Percentiles rank a stretch among this genome's conserved stretches.
These are phyloP conservation scores for Crassisporium funariophilum DNA, from an alignment of 768 basidiomycete genomes.

Conservation along the genomic window DNA sequence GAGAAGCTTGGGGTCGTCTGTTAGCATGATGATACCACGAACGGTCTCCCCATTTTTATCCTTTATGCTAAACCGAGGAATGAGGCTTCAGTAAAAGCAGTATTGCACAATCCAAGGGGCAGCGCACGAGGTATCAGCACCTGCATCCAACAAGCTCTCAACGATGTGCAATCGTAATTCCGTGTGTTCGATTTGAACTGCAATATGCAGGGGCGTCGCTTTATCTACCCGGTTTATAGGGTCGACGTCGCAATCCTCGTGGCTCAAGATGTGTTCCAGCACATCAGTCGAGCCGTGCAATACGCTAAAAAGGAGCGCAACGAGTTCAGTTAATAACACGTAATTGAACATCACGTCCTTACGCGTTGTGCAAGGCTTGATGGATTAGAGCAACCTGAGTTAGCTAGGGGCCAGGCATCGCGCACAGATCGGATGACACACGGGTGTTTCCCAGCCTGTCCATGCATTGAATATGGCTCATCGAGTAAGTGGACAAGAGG, in stretches of 20 bases:
- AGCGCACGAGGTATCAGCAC: constrained; percentile 71
- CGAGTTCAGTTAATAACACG: too few species aligned
- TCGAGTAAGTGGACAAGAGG: constrained; percentile 3
- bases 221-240: constrained; percentile 67
- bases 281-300: constrained; percentile 59
- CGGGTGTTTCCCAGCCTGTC: constrained; percentile 77
- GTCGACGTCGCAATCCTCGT: constrained; percentile 83
- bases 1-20: constrained; percentile 52
- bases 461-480: neutral
- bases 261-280: constrained; percentile 70
- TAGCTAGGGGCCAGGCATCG: constrained; percentile 21
- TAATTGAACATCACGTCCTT: constrained; percentile 5
- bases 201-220: constrained; percentile 81
- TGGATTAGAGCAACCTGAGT: constrained; percentile 13
- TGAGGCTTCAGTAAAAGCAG: neutral
- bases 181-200: constrained; percentile 54
- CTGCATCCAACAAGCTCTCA: constrained; percentile 73
- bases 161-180: constrained; percentile 59
- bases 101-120: too few species aligned
- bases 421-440: constrained; percentile 33
- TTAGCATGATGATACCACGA: constrained; percentile 56
- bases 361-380: constrained; percentile 33
- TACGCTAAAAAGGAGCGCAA: constrained; percentile 36
- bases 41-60: constrained; percentile 67
- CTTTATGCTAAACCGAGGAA: constrained; percentile 52